These are phyloP conservation scores for Waltiozyma solani DNA, from an alignment of 1,139 yeast genomes.

Conservation along the genomic window DNA sequence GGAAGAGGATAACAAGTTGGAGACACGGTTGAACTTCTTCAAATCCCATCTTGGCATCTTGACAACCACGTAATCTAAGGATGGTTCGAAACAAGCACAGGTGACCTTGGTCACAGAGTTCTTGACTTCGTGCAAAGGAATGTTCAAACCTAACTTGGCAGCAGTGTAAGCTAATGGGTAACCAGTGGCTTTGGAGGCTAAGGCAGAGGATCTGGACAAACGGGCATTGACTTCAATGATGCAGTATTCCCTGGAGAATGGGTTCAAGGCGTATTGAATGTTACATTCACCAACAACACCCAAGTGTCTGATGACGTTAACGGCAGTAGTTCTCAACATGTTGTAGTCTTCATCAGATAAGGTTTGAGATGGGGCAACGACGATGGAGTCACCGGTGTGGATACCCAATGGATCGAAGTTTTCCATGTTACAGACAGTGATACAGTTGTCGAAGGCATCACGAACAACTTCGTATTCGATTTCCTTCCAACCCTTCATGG, in stretches of 20 bases:
- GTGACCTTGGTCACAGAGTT: constrained; percentile 94
- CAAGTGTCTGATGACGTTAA: constrained; percentile 91
- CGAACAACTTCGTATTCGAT: constrained; percentile 98
- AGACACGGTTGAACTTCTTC: constrained; percentile 90
- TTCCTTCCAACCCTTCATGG: constrained; percentile 99
- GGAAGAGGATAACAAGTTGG: constrained; percentile 79
- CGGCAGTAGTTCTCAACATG: constrained; percentile 97
- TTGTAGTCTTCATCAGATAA: constrained; percentile 95
- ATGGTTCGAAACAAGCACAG: constrained; percentile 96
- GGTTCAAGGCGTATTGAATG: constrained; percentile 94
- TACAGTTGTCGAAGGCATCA: constrained; percentile 95
- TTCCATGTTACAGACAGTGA: constrained; percentile 99
- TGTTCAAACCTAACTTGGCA: constrained; percentile 91
- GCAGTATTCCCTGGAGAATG: constrained; percentile 90
- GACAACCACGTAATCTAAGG: constrained; percentile 93
- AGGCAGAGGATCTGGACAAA: constrained; percentile 93
- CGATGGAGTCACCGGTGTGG: constrained; percentile 98
- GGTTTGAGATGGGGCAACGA: constrained; percentile 98
- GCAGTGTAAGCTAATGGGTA: constrained; percentile 98
- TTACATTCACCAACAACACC: constrained; percentile 99
- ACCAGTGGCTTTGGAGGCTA: constrained; percentile 98
- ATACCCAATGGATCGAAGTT: constrained; percentile 98
- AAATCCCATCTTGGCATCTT: constrained; percentile 99
- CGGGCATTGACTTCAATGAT: constrained; percentile 98
- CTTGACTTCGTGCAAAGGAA: constrained; percentile 84